Percentiles rank a stretch among this genome's conserved stretches.
phyloP scores from a whole-genome alignment of 2,329 filamentous ascomycete genomes.

The Didymella exigua region DNA sequence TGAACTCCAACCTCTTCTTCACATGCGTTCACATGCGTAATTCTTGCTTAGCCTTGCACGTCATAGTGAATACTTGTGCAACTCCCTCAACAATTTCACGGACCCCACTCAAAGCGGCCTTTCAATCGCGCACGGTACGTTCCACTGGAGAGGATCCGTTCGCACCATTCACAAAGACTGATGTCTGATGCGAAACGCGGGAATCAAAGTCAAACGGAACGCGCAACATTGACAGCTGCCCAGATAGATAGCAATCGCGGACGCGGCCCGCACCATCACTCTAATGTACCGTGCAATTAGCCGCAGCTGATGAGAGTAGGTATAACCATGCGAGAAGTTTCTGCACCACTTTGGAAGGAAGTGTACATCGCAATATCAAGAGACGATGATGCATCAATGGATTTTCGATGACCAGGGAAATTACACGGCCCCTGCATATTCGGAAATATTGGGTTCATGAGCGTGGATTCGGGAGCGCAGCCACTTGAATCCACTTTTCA shows the following conservation, averaged over 20 bases:
- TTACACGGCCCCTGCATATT: background rate
- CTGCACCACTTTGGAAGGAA: background rate
- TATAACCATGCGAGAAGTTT: background rate
- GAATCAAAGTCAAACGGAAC: background rate
- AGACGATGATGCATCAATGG: background rate
- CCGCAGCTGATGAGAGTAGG: background rate
- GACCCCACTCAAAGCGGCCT: conserved; percentile 1
- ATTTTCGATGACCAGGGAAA: background rate
- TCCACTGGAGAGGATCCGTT: background rate
- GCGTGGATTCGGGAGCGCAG: too few species aligned
- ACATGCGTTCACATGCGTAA: background rate
- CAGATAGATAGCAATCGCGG: background rate
- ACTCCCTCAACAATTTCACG: conserved; percentile 14
- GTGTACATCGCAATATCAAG: background rate
- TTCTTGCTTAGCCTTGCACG: conserved; percentile 6
- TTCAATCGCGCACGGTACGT: conserved; percentile 7
- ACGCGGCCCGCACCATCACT: background rate
- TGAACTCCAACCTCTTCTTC: background rate
- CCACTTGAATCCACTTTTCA: too few species aligned
- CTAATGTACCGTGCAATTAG: background rate
- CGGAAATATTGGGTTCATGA: background rate
- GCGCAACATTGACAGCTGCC: background rate
- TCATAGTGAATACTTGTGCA: conserved; percentile 4
- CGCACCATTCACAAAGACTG: background rate
- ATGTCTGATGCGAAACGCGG: background rate